Percentiles rank a stretch among this genome's conserved stretches.
These are phyloP conservation scores for Chrysoporthe puriensis DNA, from an alignment of 2,329 filamentous ascomycete genomes.

Conservation along the genomic window DNA sequence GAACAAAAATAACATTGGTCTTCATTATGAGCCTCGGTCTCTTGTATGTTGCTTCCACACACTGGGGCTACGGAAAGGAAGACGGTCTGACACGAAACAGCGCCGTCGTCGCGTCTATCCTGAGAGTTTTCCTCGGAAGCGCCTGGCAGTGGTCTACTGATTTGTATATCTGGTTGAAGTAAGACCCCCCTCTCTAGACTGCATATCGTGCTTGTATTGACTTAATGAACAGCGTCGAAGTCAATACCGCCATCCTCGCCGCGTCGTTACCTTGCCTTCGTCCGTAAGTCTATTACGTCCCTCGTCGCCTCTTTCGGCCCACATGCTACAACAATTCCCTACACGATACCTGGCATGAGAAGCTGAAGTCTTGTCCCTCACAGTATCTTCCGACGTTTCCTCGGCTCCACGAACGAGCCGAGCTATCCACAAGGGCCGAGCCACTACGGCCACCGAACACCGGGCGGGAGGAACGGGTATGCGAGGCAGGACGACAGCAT, in stretches of 20 bases:
- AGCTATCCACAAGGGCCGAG: constrained; percentile 8
- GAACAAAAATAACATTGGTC: constrained; percentile 4
- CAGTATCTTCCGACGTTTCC: constrained; percentile 11
- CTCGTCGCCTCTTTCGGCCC: not conserved
- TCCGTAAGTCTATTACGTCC: constrained; percentile 2
- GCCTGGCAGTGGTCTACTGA: constrained; percentile 10
- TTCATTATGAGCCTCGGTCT: constrained; percentile 10
- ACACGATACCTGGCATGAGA: not conserved
- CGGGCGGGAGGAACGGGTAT: constrained; percentile 2
- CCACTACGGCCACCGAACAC: not conserved
- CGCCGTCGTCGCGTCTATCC: constrained; percentile 11
- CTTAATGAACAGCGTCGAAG: not conserved
- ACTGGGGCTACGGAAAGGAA: not conserved
- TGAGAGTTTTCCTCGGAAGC: constrained; percentile 7
- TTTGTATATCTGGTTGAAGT: constrained; percentile 12
- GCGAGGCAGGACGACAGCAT: constrained; percentile 10
- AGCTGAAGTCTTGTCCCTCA: not conserved
- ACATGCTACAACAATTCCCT: not conserved
- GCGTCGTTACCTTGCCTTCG: constrained; percentile 11
- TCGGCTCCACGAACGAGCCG: constrained; percentile 13
- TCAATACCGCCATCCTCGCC: constrained; percentile 11
- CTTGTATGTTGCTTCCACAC: not conserved
- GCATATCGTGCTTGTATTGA: not conserved
- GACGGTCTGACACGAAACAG: not conserved
- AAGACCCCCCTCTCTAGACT: not conserved